Percentiles rank a stretch among this genome's conserved stretches.
These are phyloP conservation scores for Chrysanthemum seticuspe DNA, from an alignment of 129 eudicot genomes.

Conservation along the genomic window DNA sequence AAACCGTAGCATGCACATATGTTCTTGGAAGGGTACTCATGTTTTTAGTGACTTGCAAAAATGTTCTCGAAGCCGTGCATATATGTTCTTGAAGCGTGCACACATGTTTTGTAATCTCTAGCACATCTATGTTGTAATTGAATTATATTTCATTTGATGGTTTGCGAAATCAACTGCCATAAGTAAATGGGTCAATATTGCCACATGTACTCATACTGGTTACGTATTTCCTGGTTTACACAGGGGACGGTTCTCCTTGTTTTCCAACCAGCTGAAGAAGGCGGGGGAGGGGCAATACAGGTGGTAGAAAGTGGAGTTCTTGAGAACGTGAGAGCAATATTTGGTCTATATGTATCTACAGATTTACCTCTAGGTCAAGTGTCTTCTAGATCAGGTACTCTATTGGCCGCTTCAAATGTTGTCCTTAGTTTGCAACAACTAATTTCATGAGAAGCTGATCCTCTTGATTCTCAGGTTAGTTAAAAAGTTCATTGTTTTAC, in stretches of 20 bases:
- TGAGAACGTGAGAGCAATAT: slow-evolving; percentile 84
- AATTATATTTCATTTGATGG: too few species aligned
- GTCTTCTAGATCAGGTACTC: slow-evolving; percentile 64
- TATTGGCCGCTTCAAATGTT: slow-evolving; percentile 86
- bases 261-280: slow-evolving; percentile 98
- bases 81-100: too few species aligned
- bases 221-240: not conserved
- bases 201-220: not conserved
- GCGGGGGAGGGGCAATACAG: slow-evolving; percentile 85
- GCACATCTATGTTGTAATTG: too few species aligned
- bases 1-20: too few species aligned
- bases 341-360: slow-evolving; percentile 70
- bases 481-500: not conserved
- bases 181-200: not conserved
- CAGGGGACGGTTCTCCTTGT: slow-evolving; percentile 94
- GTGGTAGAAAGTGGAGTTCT: slow-evolving; percentile 71
- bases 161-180: too few species aligned
- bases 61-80: too few species aligned
- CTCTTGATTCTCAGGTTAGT: slow-evolving; percentile 88
- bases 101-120: too few species aligned
- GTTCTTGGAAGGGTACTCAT: too few species aligned
- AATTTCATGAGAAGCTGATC: slow-evolving; percentile 96
- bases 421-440: slow-evolving; percentile 89
- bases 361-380: slow-evolving; percentile 65
- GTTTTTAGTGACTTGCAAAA: too few species aligned